Percentiles rank a stretch among this genome's conserved stretches.
Evolutionary conservation across 345 rosid genomes (phyloP).

Genomic region (Eucalyptus marginata): DNA sequence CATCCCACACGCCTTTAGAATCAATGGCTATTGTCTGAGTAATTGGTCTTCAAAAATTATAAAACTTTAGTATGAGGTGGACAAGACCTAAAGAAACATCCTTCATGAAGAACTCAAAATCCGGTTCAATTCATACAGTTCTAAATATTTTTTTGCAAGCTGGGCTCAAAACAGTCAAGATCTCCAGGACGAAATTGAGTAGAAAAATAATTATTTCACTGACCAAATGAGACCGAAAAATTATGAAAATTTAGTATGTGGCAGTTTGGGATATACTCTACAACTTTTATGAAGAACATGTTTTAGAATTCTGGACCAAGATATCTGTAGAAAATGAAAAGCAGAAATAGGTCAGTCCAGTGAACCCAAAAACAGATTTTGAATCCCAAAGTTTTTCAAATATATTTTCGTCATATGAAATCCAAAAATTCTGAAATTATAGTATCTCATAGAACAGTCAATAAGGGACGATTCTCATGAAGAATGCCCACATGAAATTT

Average conservation of each 20-base stretch:
- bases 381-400: accelerated
- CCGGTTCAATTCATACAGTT: accelerated
- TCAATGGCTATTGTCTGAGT: accelerated
- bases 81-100: too few relatives aligned
- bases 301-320: accelerated
- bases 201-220: too few relatives aligned
- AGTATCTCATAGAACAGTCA: accelerated
- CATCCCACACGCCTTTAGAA: accelerated
- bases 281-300: too few relatives aligned
- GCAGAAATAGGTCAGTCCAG: accelerated
- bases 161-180: accelerated
- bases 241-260: too few relatives aligned
- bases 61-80: accelerated
- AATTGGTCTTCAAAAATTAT: accelerated
- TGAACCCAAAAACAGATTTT: too few relatives aligned
- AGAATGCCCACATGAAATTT: too few relatives aligned
- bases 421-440: too few relatives aligned
- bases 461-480: accelerated
- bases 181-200: accelerated
- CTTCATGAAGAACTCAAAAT: accelerated
- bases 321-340: too few relatives aligned
- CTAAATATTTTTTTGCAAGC: too few relatives aligned
- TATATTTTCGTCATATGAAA: too few relatives aligned
- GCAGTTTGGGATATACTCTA: too few relatives aligned
- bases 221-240: accelerated